Evolutionary conservation across 176 grass and related monocot genomes (phyloP).

Genomic region (Chloris gayana): DNA sequence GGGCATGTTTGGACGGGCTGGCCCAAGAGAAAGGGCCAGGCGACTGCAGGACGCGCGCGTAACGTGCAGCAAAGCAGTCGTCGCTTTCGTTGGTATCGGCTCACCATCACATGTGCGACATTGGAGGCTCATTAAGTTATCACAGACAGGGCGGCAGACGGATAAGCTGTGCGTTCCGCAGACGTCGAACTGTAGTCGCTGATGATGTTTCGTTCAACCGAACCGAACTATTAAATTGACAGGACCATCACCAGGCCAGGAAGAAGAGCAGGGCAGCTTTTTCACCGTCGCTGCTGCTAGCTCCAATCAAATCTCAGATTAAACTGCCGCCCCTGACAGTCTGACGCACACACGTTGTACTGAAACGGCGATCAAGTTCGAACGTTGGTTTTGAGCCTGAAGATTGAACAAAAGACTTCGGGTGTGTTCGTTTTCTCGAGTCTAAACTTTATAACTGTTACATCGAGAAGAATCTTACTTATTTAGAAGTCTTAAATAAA

Average conservation of each 20-base stretch:
- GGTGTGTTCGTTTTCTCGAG: too few species aligned
- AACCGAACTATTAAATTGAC: background rate
- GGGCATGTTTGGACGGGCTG: too few species aligned
- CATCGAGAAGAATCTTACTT: too few species aligned
- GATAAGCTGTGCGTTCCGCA: constrained; percentile 29
- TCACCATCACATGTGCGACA: background rate
- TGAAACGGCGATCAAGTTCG: background rate
- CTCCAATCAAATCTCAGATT: too few species aligned
- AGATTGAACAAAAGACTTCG: constrained; percentile 32
- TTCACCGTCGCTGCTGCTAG: too few species aligned
- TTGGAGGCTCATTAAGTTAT: background rate
- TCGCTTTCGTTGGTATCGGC: constrained; percentile 21
- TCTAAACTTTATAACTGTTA: too few species aligned
- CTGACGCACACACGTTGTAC: background rate
- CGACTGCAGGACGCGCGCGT: too few species aligned
- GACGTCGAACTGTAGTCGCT: background rate
- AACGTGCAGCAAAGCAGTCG: background rate
- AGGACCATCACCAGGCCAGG: background rate
- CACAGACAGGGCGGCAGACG: background rate
- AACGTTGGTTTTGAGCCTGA: background rate
- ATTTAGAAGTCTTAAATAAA: too few species aligned
- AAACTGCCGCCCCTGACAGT: too few species aligned
- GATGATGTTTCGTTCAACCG: background rate
- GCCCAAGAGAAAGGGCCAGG: too few species aligned
- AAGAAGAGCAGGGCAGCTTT: background rate